These are phyloP conservation scores for Arthrobotrys pseudoclavata DNA, from an alignment of 2,329 filamentous ascomycete species.

Conservation along the genomic window DNA sequence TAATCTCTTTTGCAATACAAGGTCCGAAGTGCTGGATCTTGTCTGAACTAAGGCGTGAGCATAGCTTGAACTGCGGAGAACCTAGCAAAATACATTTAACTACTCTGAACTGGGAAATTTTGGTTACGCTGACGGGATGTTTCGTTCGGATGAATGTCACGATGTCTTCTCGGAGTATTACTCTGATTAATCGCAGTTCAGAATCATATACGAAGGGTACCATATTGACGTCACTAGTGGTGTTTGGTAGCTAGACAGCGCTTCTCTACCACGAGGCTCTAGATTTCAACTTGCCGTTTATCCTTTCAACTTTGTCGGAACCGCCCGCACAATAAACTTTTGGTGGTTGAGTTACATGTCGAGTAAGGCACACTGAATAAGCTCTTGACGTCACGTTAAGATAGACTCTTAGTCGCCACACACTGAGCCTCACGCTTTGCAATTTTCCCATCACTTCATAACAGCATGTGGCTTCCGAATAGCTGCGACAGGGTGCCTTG, in stretches of 20 bases:
- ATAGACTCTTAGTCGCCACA: slow-evolving; percentile 39
- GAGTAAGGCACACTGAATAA: slow-evolving; percentile 24
- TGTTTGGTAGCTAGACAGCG: background rate
- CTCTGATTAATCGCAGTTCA: slow-evolving; percentile 26
- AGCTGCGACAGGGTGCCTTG: slow-evolving; percentile 28
- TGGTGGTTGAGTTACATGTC: slow-evolving; percentile 52
- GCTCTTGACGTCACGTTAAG: slow-evolving; percentile 35
- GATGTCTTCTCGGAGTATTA: slow-evolving; percentile 29
- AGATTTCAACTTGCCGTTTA: background rate
- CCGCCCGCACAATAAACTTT: slow-evolving; percentile 30
- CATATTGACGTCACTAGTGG: slow-evolving; percentile 32
- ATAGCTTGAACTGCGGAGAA: slow-evolving; percentile 20
- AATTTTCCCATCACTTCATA: slow-evolving; percentile 1
- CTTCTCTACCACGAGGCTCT: background rate
- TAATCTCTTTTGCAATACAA: slow-evolving; percentile 15
- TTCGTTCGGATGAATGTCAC: slow-evolving; percentile 35
- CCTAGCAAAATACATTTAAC: background rate
- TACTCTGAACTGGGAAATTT: background rate
- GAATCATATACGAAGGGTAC: background rate
- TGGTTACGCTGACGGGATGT: slow-evolving; percentile 19
- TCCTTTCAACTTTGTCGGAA: background rate
- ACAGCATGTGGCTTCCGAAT: slow-evolving; percentile 43
- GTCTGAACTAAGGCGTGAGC: background rate
- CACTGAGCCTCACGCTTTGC: slow-evolving; percentile 42
- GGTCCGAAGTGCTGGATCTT: slow-evolving; percentile 39